These are phyloP conservation scores for Rhipidocladum racemiflorum DNA, from an alignment of 176 grass and related monocot species.

Conservation along the genomic window DNA sequence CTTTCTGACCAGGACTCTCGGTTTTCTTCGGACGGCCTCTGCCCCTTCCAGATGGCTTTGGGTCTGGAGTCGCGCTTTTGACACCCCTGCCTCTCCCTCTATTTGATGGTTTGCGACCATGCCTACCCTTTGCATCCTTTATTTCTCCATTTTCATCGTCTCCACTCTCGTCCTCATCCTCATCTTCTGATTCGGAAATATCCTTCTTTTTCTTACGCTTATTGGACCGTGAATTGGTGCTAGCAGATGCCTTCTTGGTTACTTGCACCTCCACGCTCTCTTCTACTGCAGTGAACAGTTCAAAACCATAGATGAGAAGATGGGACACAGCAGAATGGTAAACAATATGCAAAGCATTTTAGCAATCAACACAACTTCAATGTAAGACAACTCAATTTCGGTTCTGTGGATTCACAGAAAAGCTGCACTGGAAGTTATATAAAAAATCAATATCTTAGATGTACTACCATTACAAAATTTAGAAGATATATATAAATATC, in stretches of 20 bases:
- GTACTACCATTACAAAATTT: background rate
- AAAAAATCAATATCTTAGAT: no score
- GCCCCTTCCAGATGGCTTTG: constrained; percentile 50
- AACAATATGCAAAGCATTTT: background rate
- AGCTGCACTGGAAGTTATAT: background rate
- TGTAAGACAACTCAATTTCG: background rate
- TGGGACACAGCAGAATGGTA: background rate
- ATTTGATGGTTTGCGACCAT: constrained; percentile 51
- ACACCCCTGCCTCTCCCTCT: constrained; percentile 69
- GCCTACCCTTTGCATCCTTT: constrained; percentile 42
- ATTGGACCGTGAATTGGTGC: constrained; percentile 54
- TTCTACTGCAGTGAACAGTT: constrained; percentile 38
- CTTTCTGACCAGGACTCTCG: constrained; percentile 33
- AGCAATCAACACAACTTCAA: background rate
- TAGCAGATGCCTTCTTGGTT: constrained; percentile 54
- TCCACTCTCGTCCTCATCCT: constrained; percentile 32
- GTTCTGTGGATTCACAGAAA: background rate
- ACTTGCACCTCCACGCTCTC: constrained; percentile 29
- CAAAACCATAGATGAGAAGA: constrained; percentile 30
- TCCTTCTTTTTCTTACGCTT: constrained; percentile 76
- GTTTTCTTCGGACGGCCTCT: constrained; percentile 70
- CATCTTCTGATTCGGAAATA: constrained; percentile 63
- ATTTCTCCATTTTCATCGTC: constrained; percentile 46
- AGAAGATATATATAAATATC: background rate
- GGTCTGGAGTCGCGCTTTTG: constrained; percentile 37